Conservation (phyloP, 805 yeast genomes). For the Spathaspora sp. region DNA sequence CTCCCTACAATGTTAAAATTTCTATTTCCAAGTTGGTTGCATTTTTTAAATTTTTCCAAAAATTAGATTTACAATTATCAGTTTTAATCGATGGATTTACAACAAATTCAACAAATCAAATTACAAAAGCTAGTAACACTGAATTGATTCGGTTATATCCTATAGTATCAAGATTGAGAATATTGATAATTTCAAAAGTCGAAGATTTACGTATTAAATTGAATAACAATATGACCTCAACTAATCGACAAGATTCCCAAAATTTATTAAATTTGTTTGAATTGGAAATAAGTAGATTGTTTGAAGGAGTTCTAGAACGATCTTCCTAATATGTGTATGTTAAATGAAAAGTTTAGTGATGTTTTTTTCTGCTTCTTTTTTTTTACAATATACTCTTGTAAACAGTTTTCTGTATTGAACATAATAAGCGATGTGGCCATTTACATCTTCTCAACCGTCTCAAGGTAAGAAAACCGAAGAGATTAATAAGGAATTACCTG, state of each 20-base stretch:
- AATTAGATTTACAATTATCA: conserved; percentile 26
- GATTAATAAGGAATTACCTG: conserved; percentile 31
- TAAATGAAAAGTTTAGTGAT: background rate
- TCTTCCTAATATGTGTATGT: conserved; percentile 4
- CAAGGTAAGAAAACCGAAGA: conserved; percentile 20
- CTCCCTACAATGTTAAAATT: background rate
- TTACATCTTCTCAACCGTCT: conserved; percentile 11
- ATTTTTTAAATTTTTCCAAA: conserved; percentile 27
- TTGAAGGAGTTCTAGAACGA: conserved; percentile 38
- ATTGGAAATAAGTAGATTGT: conserved; percentile 32
- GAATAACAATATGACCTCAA: background rate
- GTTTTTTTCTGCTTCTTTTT: background rate
- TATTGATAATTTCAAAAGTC: conserved; percentile 23
- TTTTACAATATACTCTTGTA: background rate
- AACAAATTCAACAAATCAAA: background rate
- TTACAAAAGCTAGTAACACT: conserved; percentile 21
- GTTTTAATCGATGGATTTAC: conserved; percentile 31
- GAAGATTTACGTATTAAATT: conserved; percentile 13
- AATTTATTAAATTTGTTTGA: conserved; percentile 21
- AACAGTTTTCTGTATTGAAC: background rate
- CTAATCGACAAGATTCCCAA: conserved; percentile 3
- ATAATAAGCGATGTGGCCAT: conserved; percentile 28
- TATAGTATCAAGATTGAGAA: conserved; percentile 28
- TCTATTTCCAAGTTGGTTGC: conserved; percentile 11
- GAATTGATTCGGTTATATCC: conserved; percentile 31